Evolutionary conservation across 2,329 filamentous ascomycete species (phyloP), one percentile per base, ranked within the genome.

Genomic region (Cylindrodendrum hubeiense): DNA sequence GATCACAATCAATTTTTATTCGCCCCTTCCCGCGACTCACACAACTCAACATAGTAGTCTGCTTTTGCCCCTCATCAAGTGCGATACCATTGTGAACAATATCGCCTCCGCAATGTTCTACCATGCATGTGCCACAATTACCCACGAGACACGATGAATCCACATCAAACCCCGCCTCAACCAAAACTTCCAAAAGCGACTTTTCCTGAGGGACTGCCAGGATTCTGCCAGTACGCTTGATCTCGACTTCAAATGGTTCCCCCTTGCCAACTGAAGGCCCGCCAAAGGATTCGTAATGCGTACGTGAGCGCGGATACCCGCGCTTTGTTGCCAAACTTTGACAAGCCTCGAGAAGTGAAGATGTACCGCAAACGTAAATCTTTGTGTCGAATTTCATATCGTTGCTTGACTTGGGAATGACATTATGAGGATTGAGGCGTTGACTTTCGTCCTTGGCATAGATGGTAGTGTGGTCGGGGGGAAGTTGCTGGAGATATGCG

Each of bases 61-160:
- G 60, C 46, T 69, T 68, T 53, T 69, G 67, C 17, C 69, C 67
- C 0, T 67, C 58, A 1, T 67, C 57, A 15, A 68, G 53, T 24
- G 67, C 67, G 7, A 68, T 52, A 1, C 67, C 67, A 9, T 67
- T 69, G 15, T 69, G 67, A 1, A 64, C 58, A 46, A 68, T 55
- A 1, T 68, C 53, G 21, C 67, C 67, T 37, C 67, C n/a, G 2
- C 51, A 43, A 39, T 52, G 39, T 6, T 68, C 63, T 9, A 68
- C 49, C 67, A 68, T 68, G 19, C 67, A 68, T 13, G 67, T 68
- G 2, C 67, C 67, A 2, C 67, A 68, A 19, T 68, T 68, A 12
- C 67, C 67, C 15, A 68, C 67, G 1, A 67, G 9, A 22, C 67
- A 68, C 0, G 67, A 68, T 5, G 67, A 68, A 24, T 68, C 67